These are phyloP conservation scores for Picochlorum sp. DNA, from an alignment of 139 green algal species.

Conservation along the genomic window DNA sequence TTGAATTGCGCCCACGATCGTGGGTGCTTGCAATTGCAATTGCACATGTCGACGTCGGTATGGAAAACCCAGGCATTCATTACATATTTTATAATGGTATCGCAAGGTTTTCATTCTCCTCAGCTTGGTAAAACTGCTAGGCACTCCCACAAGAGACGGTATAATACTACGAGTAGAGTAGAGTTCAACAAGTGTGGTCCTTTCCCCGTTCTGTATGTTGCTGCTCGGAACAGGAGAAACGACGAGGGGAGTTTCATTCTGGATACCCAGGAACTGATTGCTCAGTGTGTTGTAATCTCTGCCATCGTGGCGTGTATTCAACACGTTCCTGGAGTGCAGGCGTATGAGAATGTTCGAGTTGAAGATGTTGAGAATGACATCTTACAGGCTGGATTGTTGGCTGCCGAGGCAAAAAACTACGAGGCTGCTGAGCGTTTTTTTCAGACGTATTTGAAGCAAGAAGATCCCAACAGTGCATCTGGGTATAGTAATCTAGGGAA, in stretches of 20 bases:
- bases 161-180: no score
- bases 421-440: slow-evolving; percentile 26
- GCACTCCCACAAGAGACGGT: no score
- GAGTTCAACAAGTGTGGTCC: no score
- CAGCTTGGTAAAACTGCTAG: no score
- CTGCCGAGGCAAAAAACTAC: slow-evolving; percentile 10
- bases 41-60: no score
- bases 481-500: slow-evolving; percentile 24
- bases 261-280: not conserved
- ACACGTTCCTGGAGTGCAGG: not conserved
- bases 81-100: no score
- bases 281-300: not conserved
- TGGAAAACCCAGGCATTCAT: no score
- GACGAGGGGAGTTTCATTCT: not conserved
- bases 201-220: no score
- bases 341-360: slow-evolving; percentile 21
- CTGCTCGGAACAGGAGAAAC: no score
- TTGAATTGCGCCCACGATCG: no score
- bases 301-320: not conserved
- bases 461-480: slow-evolving; percentile 14
- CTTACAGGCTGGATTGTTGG: slow-evolving; percentile 15
- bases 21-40: no score
- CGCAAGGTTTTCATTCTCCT: no score
- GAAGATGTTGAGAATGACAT: slow-evolving; percentile 22
- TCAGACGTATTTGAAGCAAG: slow-evolving; percentile 18